Conservation (phyloP, 371 early-diverging fungal genomes). For the Mucor indicus region DNA sequence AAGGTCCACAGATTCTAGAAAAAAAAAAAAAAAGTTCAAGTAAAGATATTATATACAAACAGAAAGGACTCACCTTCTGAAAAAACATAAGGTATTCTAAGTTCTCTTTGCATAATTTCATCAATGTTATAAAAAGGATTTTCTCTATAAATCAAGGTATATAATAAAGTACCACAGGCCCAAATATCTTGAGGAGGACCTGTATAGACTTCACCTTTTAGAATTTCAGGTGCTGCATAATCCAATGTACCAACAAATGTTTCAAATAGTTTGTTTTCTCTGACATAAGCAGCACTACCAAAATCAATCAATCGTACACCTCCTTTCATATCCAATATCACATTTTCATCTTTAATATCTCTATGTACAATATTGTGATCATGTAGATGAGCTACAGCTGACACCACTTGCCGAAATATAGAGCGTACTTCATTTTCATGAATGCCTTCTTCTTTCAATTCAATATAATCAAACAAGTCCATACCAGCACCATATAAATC, state of each 20-base stretch:
- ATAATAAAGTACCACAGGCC: constrained; percentile 76
- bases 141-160: constrained; percentile 62
- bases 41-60: neutral
- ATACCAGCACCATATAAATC: constrained; percentile 61
- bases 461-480: constrained; percentile 77
- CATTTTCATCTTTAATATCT: constrained; percentile 76
- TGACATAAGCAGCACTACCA: constrained; percentile 64
- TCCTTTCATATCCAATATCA: constrained; percentile 58
- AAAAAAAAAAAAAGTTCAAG: neutral
- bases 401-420: constrained; percentile 63
- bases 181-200: constrained; percentile 78
- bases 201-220: constrained; percentile 59
- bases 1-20: constrained; percentile 50
- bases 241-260: constrained; percentile 72
- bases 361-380: constrained; percentile 74
- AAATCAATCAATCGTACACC: constrained; percentile 65
- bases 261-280: constrained; percentile 50
- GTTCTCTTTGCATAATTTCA: constrained; percentile 15
- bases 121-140: constrained; percentile 23
- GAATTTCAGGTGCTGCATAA: constrained; percentile 67
- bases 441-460: constrained; percentile 49
- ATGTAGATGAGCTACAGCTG: constrained; percentile 72
- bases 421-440: constrained; percentile 51
- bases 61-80: constrained; percentile 45
- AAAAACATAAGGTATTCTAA: constrained; percentile 20